Percentiles rank a stretch among this genome's conserved stretches.
Evolutionary conservation across 441 rosid genomes (phyloP).

Genomic region (Dalechampia spathulata): DNA sequence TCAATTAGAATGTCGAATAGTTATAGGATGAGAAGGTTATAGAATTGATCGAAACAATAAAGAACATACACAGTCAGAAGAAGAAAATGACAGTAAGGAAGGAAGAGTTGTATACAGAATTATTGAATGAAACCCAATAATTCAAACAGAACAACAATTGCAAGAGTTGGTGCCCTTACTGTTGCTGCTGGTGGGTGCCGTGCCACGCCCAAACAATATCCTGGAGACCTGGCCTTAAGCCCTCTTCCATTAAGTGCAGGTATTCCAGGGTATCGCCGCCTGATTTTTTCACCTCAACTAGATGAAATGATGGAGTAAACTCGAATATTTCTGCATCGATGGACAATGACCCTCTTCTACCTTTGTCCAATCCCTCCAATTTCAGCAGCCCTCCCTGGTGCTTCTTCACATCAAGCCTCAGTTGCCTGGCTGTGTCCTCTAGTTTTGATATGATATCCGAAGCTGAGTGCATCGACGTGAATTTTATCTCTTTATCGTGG

Average conservation of each 20-base stretch:
- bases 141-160: conserved; percentile 1
- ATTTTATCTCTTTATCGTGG: conserved; percentile 46
- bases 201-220: conserved; percentile 87
- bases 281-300: conserved; percentile 66
- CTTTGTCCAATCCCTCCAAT: conserved; percentile 47
- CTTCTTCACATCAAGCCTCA: conserved; percentile 52
- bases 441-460: conserved; percentile 63
- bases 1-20: too few relatives aligned
- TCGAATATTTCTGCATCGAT: conserved; percentile 68
- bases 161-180: conserved; percentile 8
- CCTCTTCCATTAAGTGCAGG: conserved; percentile 43
- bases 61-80: too few relatives aligned
- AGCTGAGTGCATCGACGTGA: conserved; percentile 59
- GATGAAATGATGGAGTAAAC: conserved; percentile 51
- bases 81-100: too few relatives aligned
- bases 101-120: not conserved
- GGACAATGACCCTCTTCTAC: conserved; percentile 54
- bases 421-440: conserved; percentile 42
- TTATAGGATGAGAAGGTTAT: too few relatives aligned
- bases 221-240: conserved; percentile 48
- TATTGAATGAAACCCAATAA: not conserved
- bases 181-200: conserved; percentile 23
- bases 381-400: conserved; percentile 56
- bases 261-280: conserved; percentile 66
- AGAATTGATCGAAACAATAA: too few relatives aligned